These are phyloP conservation scores for Fusarium austroafricanum DNA, from an alignment of 2,329 filamentous ascomycete genomes.

Conservation along the genomic window DNA sequence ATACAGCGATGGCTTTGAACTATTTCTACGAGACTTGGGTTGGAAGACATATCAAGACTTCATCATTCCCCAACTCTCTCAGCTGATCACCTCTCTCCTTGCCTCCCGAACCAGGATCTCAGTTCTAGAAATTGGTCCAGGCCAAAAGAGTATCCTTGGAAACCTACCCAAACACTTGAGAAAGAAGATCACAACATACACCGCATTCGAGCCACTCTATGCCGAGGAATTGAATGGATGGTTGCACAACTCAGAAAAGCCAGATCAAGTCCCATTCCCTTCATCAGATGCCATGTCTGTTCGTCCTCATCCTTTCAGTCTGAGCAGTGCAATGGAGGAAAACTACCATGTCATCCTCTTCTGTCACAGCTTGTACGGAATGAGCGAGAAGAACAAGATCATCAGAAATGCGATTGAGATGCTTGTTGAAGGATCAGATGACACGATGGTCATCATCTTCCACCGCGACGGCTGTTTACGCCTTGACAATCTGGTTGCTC, in stretches of 20 bases:
- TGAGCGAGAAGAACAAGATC: constrained; percentile 60
- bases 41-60: constrained; percentile 61
- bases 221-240: constrained; percentile 57
- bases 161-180: constrained; percentile 57
- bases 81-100: constrained; percentile 56
- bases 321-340: constrained; percentile 47
- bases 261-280: constrained; percentile 51
- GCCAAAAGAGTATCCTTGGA: constrained; percentile 65
- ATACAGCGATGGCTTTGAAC: constrained; percentile 61
- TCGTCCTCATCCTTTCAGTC: constrained; percentile 53
- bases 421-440: constrained; percentile 55
- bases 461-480: constrained; percentile 61
- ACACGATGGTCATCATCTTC: constrained; percentile 64
- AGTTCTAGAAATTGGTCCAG: constrained; percentile 70
- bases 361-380: constrained; percentile 73
- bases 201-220: constrained; percentile 65
- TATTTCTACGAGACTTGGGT: constrained; percentile 52
- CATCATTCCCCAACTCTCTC: constrained; percentile 61
- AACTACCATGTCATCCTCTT: constrained; percentile 69
- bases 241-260: constrained; percentile 50
- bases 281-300: constrained; percentile 52
- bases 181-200: constrained; percentile 61
- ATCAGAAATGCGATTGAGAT: constrained; percentile 61
- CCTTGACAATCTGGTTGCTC: constrained; percentile 61
- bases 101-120: constrained; percentile 58